Base-by-base conservation (phyloP, 345 rosid genomes). In the Rhizophora mangle region DNA sequence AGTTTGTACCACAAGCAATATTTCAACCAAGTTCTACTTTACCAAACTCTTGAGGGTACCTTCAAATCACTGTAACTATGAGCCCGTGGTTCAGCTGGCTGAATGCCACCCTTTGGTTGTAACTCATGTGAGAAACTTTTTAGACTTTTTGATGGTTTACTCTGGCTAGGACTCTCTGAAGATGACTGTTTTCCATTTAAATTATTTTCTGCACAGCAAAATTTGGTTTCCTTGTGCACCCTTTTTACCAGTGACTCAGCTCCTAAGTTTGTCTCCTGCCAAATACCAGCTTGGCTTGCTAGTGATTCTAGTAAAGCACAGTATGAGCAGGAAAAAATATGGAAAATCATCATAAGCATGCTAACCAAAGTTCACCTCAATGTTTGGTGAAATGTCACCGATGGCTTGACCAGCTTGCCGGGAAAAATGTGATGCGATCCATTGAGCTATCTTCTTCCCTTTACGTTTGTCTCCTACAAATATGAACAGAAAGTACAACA, bases 81-180 rank as follows among this genome's bases (percentile, higher is more conserved):
- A 16, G 89, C 84, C 71, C 93, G 87, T 63, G 89, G 84, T 60
- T 74, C 39, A 7, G 79, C 54, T 68, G 77, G 72, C 71, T 76
- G 79, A 74, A 84, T 80, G 76, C 93, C 91, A 78, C 88, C 91
- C 68, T 77, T 80, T 10, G 88, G 89, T 68, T 91, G 93, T 55
- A 90, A 72, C 54, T 90, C 96, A 81, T 90, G 93, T 24, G 96
- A 90, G 72, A 82, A 88, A 69, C 93, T 90, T 78, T 90, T 90
- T 43, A 87, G 43, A 72, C 81, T 81, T 75, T 82, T 85, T 67
- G 88, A 39, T 29, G 68, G 72, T 77, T 84, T 88, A 70, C 67
- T 65, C 71, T 68, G 37, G 54, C 74, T 32, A 66, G 63, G 67
- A 64, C 54, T 69, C 76, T 71, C 74, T 6, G 68, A 74, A 70